Evolutionary conservation across 1,284 basidiomycete genomes (phyloP), one percentile per base, ranked within the genome.

Genomic region (Sporisorium sorghi): DNA sequence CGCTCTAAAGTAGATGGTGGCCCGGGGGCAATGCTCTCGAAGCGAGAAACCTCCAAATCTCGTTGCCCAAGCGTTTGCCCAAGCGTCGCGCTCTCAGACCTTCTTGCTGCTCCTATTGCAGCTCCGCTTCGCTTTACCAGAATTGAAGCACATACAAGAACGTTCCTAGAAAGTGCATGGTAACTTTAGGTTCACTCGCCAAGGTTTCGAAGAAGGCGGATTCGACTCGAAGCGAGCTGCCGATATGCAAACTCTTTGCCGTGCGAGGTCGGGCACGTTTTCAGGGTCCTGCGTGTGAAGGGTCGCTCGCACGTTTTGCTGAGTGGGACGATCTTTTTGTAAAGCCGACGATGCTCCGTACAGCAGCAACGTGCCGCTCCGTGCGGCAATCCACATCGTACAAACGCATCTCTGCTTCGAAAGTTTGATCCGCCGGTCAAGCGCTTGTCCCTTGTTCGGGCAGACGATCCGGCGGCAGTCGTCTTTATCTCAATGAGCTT

Each of bases 41-140:
- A 58, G 50, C 62, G 55, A 63, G 46, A 47, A 28, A 30, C 46
- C 28, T 47, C 10, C 12, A 10, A 30, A n/a, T 30, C n/a, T 46
- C 46, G 46, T 30, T 47, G 37, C n/a, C n/a, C n/a, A n/a, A n/a
- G 14, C 15, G 19, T 14, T n/a, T n/a, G n/a, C n/a, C n/a, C n/a
- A n/a, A 10, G n/a, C 28, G 26, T 47, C 26, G 17, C 26, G 46
- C 46, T 47, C 46, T 30, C 28, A 12, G 46, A 47, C 46, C 28
- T 30, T n/a, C 46, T 47, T 47, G 11, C 15, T 2, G 21, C 26
- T 30, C 24, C 7, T 19, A 17, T 46, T 47, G 46, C 46, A 47
- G 28, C n/a, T 19, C 46, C 46, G 46, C 26, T 19, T 19, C 15
- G n/a, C 8, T 40, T 30, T 47, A 26, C 17, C 28, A 47, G n/a